Conservation (phyloP, 345 rosid species). For the Anastatica hierochuntica region DNA sequence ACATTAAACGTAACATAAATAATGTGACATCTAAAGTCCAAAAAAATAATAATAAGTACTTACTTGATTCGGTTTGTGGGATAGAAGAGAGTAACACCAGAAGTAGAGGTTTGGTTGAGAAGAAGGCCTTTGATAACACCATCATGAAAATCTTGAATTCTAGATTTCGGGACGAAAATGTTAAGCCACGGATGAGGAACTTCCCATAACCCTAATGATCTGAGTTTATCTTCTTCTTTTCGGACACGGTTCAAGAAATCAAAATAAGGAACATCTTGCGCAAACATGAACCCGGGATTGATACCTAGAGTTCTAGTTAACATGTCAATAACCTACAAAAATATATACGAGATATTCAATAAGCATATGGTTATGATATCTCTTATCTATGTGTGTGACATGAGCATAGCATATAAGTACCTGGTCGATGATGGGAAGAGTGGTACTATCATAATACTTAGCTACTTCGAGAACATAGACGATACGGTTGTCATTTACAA, state of each 20-base stretch:
- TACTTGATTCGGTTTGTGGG: constrained; percentile 80
- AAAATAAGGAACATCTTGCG: constrained; percentile 36
- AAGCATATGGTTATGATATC: too few relatives aligned
- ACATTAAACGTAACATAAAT: background rate
- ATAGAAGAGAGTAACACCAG: constrained; percentile 61
- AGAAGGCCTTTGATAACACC: constrained; percentile 60
- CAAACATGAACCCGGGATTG: constrained; percentile 26
- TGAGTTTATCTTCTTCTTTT: constrained; percentile 54
- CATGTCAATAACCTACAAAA: constrained; percentile 31
- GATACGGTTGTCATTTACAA: constrained; percentile 39
- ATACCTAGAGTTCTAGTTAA: constrained; percentile 25
- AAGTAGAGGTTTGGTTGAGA: constrained; percentile 52
- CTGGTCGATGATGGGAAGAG: constrained; percentile 31
- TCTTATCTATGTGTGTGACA: too few relatives aligned
- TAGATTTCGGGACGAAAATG: constrained; percentile 66
- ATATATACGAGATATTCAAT: background rate
- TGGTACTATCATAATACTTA: constrained; percentile 42
- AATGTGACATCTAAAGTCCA: background rate
- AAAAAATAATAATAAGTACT: background rate
- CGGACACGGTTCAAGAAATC: constrained; percentile 75
- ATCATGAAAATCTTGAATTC: constrained; percentile 45
- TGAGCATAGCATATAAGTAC: constrained; percentile 17
- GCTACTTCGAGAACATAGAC: constrained; percentile 69
- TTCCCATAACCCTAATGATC: constrained; percentile 64
- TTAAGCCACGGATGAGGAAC: constrained; percentile 99